Percentiles rank a stretch among this genome's conserved stretches.
phyloP scores from a whole-genome alignment of 441 rosid genomes.

The Omphalea diandra region DNA sequence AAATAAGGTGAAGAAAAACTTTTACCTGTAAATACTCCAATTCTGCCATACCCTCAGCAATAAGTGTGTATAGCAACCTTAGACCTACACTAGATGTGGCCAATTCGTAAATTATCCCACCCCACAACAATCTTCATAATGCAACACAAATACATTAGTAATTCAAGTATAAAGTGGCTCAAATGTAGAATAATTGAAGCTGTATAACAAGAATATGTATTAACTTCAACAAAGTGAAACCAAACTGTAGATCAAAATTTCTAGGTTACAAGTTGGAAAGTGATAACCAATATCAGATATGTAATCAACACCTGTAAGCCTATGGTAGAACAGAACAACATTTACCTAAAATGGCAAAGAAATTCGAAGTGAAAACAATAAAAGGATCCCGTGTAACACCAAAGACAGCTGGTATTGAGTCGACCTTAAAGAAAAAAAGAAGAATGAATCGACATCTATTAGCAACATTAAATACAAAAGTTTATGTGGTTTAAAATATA shows the following conservation, averaged over 20 bases:
- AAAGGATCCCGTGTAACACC: slow-evolving; percentile 96
- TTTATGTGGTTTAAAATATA: neutral
- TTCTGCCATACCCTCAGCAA: slow-evolving; percentile 87
- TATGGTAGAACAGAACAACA: slow-evolving; percentile 14
- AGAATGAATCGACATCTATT: slow-evolving; percentile 23
- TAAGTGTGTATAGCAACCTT: slow-evolving; percentile 82
- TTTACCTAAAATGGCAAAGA: slow-evolving; percentile 85
- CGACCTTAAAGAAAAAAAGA: slow-evolving; percentile 61
- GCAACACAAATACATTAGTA: neutral
- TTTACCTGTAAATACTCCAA: slow-evolving; percentile 93
- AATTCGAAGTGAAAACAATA: slow-evolving; percentile 82
- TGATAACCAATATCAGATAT: neutral
- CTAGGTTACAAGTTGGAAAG: neutral
- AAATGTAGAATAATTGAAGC: neutral
- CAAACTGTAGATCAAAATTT: neutral
- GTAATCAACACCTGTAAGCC: slow-evolving; percentile 3
- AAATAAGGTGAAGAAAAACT: neutral
- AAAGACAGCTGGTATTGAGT: slow-evolving; percentile 95
- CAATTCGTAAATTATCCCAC: slow-evolving; percentile 1
- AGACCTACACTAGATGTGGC: slow-evolving; percentile 47
- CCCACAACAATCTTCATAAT: slow-evolving; percentile 4
- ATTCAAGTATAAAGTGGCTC: neutral
- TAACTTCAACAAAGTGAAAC: neutral
- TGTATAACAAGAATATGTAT: neutral
- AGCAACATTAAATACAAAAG: slow-evolving; percentile 6